Base-by-base conservation (phyloP, 345 rosid genomes). In the Pistacia vera region DNA sequence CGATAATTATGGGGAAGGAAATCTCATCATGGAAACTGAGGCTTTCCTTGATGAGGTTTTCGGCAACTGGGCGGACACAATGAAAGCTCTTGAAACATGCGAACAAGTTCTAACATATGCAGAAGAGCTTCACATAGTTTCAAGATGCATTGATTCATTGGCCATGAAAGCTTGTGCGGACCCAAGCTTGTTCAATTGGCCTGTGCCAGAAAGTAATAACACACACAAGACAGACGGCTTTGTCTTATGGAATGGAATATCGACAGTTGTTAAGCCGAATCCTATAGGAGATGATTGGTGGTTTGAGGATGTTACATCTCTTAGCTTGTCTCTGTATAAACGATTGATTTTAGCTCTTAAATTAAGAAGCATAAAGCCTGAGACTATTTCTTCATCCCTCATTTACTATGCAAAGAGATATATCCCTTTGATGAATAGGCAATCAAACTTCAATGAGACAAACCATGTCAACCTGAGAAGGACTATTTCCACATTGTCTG, bases 211-310 rank as follows among this genome's bases (percentile, higher is more conserved):
- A 59, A 36, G 58, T 12, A 84, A 71, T 36, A 70, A 61, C 16
- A 44, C 38, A 20, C 78, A 68, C 63, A 85, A 77, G 71, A 77
- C 81, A 1, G 85, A 83, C 35, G 86, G 79, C 62, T 57, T 76
- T 1, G 70, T 73, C 0, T 74, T 87, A 25, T 92, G 97, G 97
- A 92, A 92, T 35, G 95, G 95, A 46, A 90, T 90, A 80, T 71
- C 89, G 4, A 77, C 94, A 0, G 82, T 77, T 5, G 72, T 79
- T n/a, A 84, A 81, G 81, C 44, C 81, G 35, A 86, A 86, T 38
- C 82, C 86, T 33, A 73, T 73, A 1, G 90, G 89, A 33, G 95
- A 90, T 64, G 97, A 90, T 76, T 92, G 97, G 94, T 92, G 97
- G 97, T 85, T 81, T 22, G 85, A 85, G 79, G 97, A 90, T 59